Evolutionary conservation across 2,329 filamentous ascomycete species (phyloP).

Genomic region (Aspergillus fumigatiaffinis): DNA sequence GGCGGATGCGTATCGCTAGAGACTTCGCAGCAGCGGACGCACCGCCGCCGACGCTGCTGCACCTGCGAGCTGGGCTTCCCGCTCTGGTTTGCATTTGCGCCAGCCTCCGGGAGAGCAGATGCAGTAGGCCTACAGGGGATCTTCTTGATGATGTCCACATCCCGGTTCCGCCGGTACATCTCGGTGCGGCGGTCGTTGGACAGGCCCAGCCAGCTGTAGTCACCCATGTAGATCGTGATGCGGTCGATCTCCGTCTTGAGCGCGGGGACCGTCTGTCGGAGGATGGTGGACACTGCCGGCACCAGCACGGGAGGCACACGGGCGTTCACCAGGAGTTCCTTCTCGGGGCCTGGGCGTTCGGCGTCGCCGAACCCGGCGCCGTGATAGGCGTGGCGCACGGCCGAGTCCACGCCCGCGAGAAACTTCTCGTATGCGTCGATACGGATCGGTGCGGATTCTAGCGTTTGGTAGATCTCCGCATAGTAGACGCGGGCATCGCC

Average conservation of each 20-base stretch:
- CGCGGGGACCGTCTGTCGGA: slow-evolving; percentile 50
- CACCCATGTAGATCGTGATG: slow-evolving; percentile 66
- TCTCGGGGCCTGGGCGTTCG: slow-evolving; percentile 48
- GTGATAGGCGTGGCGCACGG: slow-evolving; percentile 58
- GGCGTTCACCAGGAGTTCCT: slow-evolving; percentile 51
- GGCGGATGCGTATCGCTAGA: slow-evolving; percentile 57
- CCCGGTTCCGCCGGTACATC: slow-evolving; percentile 57
- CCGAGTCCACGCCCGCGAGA: slow-evolving; percentile 61
- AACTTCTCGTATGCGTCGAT: slow-evolving; percentile 61
- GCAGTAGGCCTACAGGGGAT: slow-evolving; percentile 25
- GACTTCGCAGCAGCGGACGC: slow-evolving; percentile 60
- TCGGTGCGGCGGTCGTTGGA: slow-evolving; percentile 56
- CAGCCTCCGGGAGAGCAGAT: background rate
- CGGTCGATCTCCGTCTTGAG: slow-evolving; percentile 61
- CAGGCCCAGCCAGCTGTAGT: slow-evolving; percentile 67
- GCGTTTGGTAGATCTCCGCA: slow-evolving; percentile 52
- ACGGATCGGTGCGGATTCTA: slow-evolving; percentile 53
- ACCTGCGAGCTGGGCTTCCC: slow-evolving; percentile 5
- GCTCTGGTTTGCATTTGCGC: background rate
- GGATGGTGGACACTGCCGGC: slow-evolving; percentile 45
- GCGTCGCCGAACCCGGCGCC: slow-evolving; percentile 41
- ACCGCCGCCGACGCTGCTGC: slow-evolving; percentile 40
- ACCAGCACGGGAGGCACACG: slow-evolving; percentile 50
- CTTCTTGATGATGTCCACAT: slow-evolving; percentile 57
- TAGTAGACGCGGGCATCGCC: slow-evolving; percentile 43